Evolutionary conservation across 1,284 basidiomycete genomes (phyloP).

Genomic region (Ustilago loliicola): DNA sequence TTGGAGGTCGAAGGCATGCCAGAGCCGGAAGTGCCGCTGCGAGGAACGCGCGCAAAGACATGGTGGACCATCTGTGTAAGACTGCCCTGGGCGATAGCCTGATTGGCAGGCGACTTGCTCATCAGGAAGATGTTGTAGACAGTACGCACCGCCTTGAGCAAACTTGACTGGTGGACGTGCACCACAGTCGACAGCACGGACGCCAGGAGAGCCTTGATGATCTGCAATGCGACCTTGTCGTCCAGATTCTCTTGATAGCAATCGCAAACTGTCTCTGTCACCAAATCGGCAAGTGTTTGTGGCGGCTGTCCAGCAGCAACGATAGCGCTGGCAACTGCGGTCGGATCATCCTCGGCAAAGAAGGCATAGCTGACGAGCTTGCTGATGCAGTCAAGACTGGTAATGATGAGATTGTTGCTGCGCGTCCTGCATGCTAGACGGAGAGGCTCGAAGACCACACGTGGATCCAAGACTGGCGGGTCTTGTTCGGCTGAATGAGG

Average conservation of each 20-base stretch:
- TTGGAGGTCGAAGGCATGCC: slow-evolving; percentile 29
- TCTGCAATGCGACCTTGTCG: slow-evolving; percentile 66
- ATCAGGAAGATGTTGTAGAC: slow-evolving; percentile 70
- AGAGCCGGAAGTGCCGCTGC: slow-evolving; percentile 14
- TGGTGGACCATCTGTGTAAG: slow-evolving; percentile 69
- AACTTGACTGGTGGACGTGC: slow-evolving; percentile 67
- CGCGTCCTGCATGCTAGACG: slow-evolving; percentile 64
- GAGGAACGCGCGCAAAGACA: slow-evolving; percentile 67
- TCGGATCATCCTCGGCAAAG: slow-evolving; percentile 67
- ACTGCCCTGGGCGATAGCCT: slow-evolving; percentile 68
- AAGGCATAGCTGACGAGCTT: slow-evolving; percentile 70
- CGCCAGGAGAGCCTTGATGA: slow-evolving; percentile 69
- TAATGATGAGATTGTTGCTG: slow-evolving; percentile 63
- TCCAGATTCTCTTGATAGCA: slow-evolving; percentile 65
- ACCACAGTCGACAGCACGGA: slow-evolving; percentile 65
- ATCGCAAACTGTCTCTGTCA: slow-evolving; percentile 69
- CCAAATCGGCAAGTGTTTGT: slow-evolving; percentile 63
- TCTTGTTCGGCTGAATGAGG: slow-evolving; percentile 31
- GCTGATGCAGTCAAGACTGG: slow-evolving; percentile 67
- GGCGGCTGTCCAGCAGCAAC: slow-evolving; percentile 38
- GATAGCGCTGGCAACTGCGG: slow-evolving; percentile 22
- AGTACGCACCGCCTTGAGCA: slow-evolving; percentile 72
- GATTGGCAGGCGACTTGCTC: slow-evolving; percentile 64
- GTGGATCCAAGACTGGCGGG: slow-evolving; percentile 61
- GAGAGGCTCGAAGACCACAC: slow-evolving; percentile 69